Conservation (phyloP, 306 rosid species). For the Dryas drummondii region DNA sequence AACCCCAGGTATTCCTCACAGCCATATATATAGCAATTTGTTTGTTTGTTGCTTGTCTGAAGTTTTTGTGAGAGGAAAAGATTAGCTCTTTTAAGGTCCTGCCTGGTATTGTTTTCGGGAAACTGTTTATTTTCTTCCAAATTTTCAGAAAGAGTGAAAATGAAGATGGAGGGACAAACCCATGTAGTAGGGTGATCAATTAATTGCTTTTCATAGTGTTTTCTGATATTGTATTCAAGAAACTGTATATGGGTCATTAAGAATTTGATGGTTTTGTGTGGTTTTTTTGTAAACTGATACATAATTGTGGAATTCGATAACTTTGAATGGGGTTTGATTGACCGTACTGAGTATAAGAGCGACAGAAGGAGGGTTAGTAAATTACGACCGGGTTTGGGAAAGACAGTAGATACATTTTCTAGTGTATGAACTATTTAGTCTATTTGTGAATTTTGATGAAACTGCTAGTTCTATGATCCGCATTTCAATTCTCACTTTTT, state of each 20-base stretch:
- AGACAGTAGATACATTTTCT: background rate
- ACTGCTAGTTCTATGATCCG: background rate
- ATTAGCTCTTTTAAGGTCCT: background rate
- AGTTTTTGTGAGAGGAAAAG: background rate
- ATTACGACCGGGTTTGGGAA: background rate
- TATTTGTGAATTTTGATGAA: background rate
- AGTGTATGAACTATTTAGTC: background rate
- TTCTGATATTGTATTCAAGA: background rate
- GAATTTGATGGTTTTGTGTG: background rate
- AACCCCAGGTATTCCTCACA: slow-evolving; percentile 63
- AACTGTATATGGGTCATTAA: background rate
- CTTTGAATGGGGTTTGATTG: slow-evolving; percentile 7
- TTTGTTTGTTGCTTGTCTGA: background rate
- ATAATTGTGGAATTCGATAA: background rate
- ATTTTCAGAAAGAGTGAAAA: background rate
- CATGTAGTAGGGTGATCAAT: background rate
- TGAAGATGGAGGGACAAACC: background rate
- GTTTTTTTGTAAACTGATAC: background rate
- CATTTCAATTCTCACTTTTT: background rate
- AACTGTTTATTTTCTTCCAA: background rate
- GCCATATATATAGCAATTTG: background rate
- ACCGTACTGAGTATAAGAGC: background rate
- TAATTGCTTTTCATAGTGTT: background rate
- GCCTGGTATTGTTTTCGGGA: background rate
- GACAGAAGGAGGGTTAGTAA: background rate